Evolutionary conservation across 148 eudicot species (phyloP), one percentile per base, ranked within the genome.

Genomic region (Heliosperma pusillum): DNA sequence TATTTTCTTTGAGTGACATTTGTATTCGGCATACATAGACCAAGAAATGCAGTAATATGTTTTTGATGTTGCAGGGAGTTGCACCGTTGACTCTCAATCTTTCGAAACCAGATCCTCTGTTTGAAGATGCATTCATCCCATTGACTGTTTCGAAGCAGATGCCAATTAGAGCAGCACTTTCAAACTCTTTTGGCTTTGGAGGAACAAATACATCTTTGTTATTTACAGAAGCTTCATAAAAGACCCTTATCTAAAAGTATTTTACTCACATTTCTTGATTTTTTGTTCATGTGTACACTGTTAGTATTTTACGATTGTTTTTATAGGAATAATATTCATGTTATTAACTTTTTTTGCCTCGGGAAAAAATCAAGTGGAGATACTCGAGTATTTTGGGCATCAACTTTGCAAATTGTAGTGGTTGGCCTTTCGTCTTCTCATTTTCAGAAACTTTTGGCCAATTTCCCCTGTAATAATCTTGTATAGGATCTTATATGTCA

Each of bases 141-240:
- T 83, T 92, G 86, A 83, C 81, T 40, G 79, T 78, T 53, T 86
- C 97, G 7, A 90, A 81, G 85, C 73, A 86, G 74, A 83, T 88
- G 88, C 64, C 77, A 22, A 80, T 92, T 40, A 80, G 64, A 68
- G 89, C 92, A 33, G 93, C 93, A 60, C n/a, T 95, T 75, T 92
- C 98, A 53, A 92, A 92, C 77, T 92, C 98, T 65, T 95, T 95
- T 64, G 98, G 98, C 72, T 95, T 95, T 79, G 98, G 98, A 66
- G 98, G 97, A 85, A 90, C 96, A 53, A 94, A 94, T 78, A 78
- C 96, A 1, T 89, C 96, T 53, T 75, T 94, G 73, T 83, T 94
- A 45, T 90, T 92, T 73, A 82, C 87, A 50, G 77, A 74, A 63
- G 77, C 70, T 65, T 81, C 82, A 79, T 81, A 56, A 72, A 25